Evolutionary conservation across 352 stramenopile species (phyloP).

Genomic region (Thalassiosira delicatula): DNA sequence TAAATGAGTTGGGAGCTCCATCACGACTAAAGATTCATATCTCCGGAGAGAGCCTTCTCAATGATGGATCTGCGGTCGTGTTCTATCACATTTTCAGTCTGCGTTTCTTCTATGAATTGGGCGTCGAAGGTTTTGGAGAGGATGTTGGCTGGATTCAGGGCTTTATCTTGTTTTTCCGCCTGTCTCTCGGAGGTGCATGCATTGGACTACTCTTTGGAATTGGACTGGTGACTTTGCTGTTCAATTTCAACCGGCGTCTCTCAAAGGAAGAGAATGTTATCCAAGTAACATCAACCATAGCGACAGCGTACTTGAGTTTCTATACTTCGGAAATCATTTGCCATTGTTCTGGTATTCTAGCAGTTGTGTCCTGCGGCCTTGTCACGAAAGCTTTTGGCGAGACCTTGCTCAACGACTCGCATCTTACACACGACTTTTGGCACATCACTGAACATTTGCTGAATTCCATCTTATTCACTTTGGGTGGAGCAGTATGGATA

Average conservation of each 20-base stretch:
- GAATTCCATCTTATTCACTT: slow-evolving; percentile 69
- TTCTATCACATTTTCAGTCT: slow-evolving; percentile 87
- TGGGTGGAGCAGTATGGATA: slow-evolving; percentile 66
- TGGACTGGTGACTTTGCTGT: slow-evolving; percentile 67
- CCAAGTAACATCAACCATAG: slow-evolving; percentile 64
- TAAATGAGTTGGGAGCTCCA: slow-evolving; percentile 84
- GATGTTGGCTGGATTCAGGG: slow-evolving; percentile 65
- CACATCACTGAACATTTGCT: slow-evolving; percentile 82
- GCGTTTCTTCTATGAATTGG: slow-evolving; percentile 69
- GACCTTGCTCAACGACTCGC: slow-evolving; percentile 71
- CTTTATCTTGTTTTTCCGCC: slow-evolving; percentile 77
- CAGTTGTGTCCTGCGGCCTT: slow-evolving; percentile 78
- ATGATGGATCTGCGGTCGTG: slow-evolving; percentile 87
- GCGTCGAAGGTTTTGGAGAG: slow-evolving; percentile 66
- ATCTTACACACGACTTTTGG: slow-evolving; percentile 82
- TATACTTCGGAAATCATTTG: slow-evolving; percentile 62
- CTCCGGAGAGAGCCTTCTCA: slow-evolving; percentile 86
- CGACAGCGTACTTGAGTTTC: slow-evolving; percentile 64
- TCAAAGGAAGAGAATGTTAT: slow-evolving; percentile 66
- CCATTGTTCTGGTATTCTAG: slow-evolving; percentile 80
- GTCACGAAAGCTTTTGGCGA: slow-evolving; percentile 73
- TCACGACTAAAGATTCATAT: slow-evolving; percentile 79
- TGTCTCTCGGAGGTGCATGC: slow-evolving; percentile 73
- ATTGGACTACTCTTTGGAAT: slow-evolving; percentile 82
- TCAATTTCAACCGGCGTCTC: slow-evolving; percentile 69